These are phyloP conservation scores for Magnusiomyces paraingens DNA, from an alignment of 1,139 yeast genomes.

Conservation along the genomic window DNA sequence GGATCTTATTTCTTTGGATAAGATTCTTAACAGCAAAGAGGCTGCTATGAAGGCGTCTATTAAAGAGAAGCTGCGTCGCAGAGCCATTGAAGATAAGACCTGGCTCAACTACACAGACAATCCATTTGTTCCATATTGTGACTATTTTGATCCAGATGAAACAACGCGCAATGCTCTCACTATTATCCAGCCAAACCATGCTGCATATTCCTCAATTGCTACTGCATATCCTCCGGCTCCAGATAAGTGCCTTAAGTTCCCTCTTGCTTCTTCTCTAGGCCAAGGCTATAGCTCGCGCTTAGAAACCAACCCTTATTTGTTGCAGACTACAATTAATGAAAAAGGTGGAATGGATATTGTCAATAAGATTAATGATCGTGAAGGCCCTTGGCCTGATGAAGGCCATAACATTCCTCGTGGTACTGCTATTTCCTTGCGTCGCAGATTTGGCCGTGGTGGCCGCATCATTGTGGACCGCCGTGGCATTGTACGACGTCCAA, in stretches of 20 bases:
- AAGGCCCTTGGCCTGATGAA: conserved; percentile 23
- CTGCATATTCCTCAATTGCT: conserved; percentile 77
- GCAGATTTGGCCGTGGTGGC: conserved; percentile 69
- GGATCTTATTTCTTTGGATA: conserved; percentile 78
- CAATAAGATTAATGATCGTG: conserved; percentile 21
- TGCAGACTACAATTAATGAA: conserved; percentile 20
- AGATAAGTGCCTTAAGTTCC: conserved; percentile 25
- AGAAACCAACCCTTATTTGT: conserved; percentile 25
- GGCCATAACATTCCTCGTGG: conserved; percentile 29
- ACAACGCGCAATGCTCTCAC: conserved; percentile 31
- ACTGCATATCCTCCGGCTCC: conserved; percentile 56
- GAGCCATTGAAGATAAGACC: conserved; percentile 63
- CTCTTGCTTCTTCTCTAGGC: conserved; percentile 28
- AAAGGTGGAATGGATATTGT: conserved; percentile 23
- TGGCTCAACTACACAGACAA: conserved; percentile 86
- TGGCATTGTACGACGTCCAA: conserved; percentile 36
- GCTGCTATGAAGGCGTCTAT: conserved; percentile 75
- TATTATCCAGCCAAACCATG: conserved; percentile 51
- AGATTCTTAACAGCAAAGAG: conserved; percentile 68
- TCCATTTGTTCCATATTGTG: conserved; percentile 81
- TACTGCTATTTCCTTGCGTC: conserved; percentile 49
- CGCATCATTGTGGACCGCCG: conserved; percentile 69
- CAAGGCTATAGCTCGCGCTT: conserved; percentile 27
- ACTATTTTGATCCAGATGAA: conserved; percentile 47
- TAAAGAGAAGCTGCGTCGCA: conserved; percentile 67